These are phyloP conservation scores for Phytopythium aichiense DNA, from an alignment of 352 stramenopile genomes.

Conservation along the genomic window DNA sequence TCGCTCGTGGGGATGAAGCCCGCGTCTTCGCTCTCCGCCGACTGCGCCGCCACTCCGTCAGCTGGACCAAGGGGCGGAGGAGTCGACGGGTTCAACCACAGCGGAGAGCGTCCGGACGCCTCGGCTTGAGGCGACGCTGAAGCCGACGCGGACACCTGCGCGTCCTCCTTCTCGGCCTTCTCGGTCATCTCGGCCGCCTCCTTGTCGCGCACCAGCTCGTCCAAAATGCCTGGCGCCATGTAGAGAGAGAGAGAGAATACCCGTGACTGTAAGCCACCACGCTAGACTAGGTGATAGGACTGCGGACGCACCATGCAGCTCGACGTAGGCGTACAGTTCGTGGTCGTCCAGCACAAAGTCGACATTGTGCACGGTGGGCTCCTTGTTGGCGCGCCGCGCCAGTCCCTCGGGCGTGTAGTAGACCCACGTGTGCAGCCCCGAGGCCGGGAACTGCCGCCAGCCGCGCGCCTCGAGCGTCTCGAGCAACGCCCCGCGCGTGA, in stretches of 20 bases:
- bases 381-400: constrained; percentile 22
- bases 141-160: neutral
- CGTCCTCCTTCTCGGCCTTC: neutral
- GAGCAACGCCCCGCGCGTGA: constrained; percentile 8
- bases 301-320: constrained; percentile 4
- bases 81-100: constrained; percentile 3
- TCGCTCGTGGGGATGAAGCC: constrained; percentile 1
- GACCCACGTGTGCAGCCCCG: constrained; percentile 2
- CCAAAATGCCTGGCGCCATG: neutral
- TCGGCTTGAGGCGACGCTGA: neutral
- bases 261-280: neutral
- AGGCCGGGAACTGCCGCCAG: constrained; percentile 6
- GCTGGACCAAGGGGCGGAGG: neutral
- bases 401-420: constrained; percentile 20
- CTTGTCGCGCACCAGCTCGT: constrained; percentile 3
- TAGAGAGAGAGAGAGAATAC: neutral
- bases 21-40: neutral
- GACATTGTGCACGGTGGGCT: constrained; percentile 4
- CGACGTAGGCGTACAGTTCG: constrained; percentile 6
- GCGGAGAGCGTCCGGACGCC: neutral
- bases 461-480: constrained; percentile 7
- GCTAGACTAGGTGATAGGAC: neutral
- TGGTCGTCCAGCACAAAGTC: constrained; percentile 8
- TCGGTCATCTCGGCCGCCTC: neutral
- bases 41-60: neutral